Conservation (phyloP, 768 basidiomycete species). For the Leucocoprinus sp. region DNA sequence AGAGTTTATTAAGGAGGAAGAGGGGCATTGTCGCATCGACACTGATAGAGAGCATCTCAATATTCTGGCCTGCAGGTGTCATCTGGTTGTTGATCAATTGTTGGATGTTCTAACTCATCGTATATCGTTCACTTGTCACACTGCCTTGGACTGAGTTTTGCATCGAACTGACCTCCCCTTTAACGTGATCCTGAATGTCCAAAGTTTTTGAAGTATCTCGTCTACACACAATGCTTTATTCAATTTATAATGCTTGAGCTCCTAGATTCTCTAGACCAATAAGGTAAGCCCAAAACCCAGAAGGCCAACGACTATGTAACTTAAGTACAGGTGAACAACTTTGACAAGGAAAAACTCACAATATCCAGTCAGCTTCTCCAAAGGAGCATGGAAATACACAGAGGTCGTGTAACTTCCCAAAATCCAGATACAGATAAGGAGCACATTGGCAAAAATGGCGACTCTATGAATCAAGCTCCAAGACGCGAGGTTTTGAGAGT, state of each 20-base stretch:
- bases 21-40: slow-evolving; percentile 27
- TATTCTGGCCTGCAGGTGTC: slow-evolving; percentile 12
- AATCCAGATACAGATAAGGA: slow-evolving; percentile 55
- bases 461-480: slow-evolving; percentile 39
- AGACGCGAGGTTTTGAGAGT: slow-evolving; percentile 30
- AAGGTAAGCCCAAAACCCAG: slow-evolving; percentile 3
- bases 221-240: neutral
- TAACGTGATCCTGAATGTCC: no score
- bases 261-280: neutral
- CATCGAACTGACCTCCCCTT: no score
- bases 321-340: neutral
- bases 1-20: slow-evolving; percentile 16
- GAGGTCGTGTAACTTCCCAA: slow-evolving; percentile 75
- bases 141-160: neutral
- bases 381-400: slow-evolving; percentile 84
- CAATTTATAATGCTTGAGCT: neutral
- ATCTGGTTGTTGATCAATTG: slow-evolving; percentile 13
- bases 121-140: neutral
- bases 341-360: slow-evolving; percentile 39
- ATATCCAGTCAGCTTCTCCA: slow-evolving; percentile 83
- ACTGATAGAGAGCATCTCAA: slow-evolving; percentile 9
- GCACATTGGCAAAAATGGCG: slow-evolving; percentile 38
- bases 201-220: no score
- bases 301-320: slow-evolving; percentile 5
- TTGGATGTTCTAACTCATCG: slow-evolving; percentile 1